phyloP scores from a whole-genome alignment of 495 filamentous ascomycete species.

The Pyrenula massariospora region DNA sequence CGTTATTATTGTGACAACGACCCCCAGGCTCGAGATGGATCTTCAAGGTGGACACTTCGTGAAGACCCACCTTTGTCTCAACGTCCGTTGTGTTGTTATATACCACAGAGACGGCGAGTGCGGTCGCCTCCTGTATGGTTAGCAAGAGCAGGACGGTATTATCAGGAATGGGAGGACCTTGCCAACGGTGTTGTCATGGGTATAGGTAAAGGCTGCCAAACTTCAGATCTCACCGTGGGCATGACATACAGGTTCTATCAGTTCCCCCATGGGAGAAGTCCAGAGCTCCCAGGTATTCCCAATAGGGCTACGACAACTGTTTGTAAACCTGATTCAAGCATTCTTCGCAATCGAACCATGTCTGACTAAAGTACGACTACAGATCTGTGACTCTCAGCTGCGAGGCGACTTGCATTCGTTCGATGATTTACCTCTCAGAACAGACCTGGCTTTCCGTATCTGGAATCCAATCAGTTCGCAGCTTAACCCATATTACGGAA shows the following conservation, averaged over 20 bases:
- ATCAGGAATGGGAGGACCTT: neutral
- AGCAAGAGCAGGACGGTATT: neutral
- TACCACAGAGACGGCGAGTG: neutral
- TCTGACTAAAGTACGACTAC: neutral
- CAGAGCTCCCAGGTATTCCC: neutral
- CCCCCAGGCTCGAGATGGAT: neutral
- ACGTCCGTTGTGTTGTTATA: neutral
- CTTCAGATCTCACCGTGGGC: neutral
- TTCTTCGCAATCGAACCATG: neutral
- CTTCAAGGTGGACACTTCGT: neutral
- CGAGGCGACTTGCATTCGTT: neutral
- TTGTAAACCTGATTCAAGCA: neutral
- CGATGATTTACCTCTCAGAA: neutral
- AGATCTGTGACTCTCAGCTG: neutral
- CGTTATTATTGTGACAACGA: neutral
- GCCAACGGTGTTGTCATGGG: neutral
- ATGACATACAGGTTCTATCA: neutral
- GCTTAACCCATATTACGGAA: neutral
- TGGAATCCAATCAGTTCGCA: neutral
- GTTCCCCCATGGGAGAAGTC: neutral
- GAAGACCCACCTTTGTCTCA: neutral
- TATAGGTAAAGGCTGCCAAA: neutral
- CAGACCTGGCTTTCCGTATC: neutral
- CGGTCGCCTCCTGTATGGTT: neutral
- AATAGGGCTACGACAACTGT: neutral